These are phyloP conservation scores for Priceomyces fermenticarens DNA, from an alignment of 805 yeast genomes.

Conservation along the genomic window DNA sequence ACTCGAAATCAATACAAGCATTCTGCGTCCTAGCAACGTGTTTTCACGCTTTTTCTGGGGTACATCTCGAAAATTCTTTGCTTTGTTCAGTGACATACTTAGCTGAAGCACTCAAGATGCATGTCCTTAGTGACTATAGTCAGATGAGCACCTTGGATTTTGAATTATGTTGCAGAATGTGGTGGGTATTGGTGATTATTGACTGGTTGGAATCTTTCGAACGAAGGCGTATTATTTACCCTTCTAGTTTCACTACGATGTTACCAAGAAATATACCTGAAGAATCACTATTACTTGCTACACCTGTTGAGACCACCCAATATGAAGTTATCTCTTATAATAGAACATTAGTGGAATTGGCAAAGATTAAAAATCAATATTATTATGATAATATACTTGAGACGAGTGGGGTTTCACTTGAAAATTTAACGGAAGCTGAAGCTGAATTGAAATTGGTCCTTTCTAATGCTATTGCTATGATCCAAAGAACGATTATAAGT, in stretches of 20 bases:
- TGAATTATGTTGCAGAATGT: constrained; percentile 13
- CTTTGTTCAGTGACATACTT: constrained; percentile 15
- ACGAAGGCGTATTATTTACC: constrained; percentile 16
- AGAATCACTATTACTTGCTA: constrained; percentile 7
- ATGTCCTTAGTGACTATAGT: constrained; percentile 7
- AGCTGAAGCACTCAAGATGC: constrained; percentile 22
- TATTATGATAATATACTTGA: constrained; percentile 13
- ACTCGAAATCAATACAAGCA: constrained; percentile 20
- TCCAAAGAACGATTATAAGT: neutral
- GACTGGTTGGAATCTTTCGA: constrained; percentile 32
- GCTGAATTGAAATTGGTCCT: neutral
- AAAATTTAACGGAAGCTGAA: neutral
- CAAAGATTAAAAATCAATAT: constrained; percentile 19
- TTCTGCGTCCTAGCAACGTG: constrained; percentile 22
- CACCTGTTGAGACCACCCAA: constrained; percentile 14
- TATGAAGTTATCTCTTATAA: constrained; percentile 16
- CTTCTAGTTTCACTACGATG: constrained; percentile 18
- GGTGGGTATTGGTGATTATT: constrained; percentile 26
- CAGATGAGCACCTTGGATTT: constrained; percentile 9
- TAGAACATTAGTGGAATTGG: constrained; percentile 14
- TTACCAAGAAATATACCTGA: constrained; percentile 17
- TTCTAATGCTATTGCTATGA: neutral
- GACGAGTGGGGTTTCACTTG: neutral
- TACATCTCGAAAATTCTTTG: constrained; percentile 20
- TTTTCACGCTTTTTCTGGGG: constrained; percentile 26